phyloP scores from a whole-genome alignment of 805 yeast species.

The Kodamaea kakaduensis region DNA sequence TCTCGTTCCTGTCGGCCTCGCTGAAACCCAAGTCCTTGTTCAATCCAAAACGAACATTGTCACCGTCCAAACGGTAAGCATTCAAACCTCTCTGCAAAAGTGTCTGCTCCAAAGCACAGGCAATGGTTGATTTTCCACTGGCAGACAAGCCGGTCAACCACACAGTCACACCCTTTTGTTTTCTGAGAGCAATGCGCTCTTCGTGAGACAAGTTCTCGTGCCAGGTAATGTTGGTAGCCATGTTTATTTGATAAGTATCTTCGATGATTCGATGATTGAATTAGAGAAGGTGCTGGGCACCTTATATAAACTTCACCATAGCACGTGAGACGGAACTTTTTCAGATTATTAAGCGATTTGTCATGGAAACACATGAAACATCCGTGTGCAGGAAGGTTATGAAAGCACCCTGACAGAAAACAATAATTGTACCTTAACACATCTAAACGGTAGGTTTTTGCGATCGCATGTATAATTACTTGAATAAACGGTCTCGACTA shows the following conservation, averaged over 20 bases:
- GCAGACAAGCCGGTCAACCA: conserved; percentile 97
- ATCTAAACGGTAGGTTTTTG: too few species aligned
- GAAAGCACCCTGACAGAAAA: too few species aligned
- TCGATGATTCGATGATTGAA: too few species aligned
- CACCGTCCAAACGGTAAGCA: conserved; percentile 91
- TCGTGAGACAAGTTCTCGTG: conserved; percentile 82
- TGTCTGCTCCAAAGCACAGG: conserved; percentile 87
- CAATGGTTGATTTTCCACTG: conserved; percentile 91
- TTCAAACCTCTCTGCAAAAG: conserved; percentile 64
- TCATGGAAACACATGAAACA: too few species aligned
- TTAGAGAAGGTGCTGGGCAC: too few species aligned
- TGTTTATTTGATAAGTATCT: too few species aligned
- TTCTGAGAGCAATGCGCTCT: conserved; percentile 68
- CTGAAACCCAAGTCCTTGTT: conserved; percentile 93
- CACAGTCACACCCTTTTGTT: conserved; percentile 83
- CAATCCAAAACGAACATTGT: conserved; percentile 89
- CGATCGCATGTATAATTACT: too few species aligned
- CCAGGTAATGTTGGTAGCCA: conserved; percentile 98
- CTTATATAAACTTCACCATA: conserved; percentile 10
- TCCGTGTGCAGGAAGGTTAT: too few species aligned
- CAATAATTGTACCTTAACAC: too few species aligned
- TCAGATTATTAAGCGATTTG: neutral
- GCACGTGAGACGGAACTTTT: conserved; percentile 9
- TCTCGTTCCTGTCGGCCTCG: conserved; percentile 89
- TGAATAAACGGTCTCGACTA: too few species aligned